A percentile compares a stretch with the other conserved stretches of the same genome.
phyloP scores from a whole-genome alignment of 768 basidiomycete genomes.

The Cystobasidium onofrii region DNA sequence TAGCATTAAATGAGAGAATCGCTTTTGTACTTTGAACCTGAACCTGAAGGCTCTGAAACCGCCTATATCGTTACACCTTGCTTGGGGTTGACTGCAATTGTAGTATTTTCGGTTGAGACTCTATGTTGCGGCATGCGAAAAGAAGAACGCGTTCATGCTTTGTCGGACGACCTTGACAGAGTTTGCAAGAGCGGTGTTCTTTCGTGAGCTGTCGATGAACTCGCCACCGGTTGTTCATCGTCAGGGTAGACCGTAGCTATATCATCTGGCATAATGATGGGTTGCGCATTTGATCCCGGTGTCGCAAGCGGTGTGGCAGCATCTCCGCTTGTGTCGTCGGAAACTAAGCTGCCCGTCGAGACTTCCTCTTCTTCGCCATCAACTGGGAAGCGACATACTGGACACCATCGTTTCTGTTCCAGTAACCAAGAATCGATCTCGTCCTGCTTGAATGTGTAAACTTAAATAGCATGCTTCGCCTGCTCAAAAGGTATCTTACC shows the following conservation, averaged over 20 bases:
- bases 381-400: conserved; percentile 4
- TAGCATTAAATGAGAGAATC: no score
- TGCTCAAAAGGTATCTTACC: neutral
- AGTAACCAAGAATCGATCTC: conserved; percentile 25
- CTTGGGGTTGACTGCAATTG: neutral
- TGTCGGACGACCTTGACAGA: neutral
- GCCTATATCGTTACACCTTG: neutral
- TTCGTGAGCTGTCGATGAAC: conserved; percentile 26
- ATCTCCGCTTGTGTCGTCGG: neutral
- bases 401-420: conserved; percentile 26
- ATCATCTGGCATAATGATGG: conserved; percentile 13
- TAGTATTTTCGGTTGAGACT: neutral
- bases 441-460: neutral
- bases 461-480: no score
- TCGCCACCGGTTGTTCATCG: neutral
- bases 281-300: neutral
- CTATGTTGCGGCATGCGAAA: neutral
- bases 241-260: neutral
- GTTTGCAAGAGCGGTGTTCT: conserved; percentile 10
- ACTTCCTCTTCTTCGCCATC: conserved; percentile 3
- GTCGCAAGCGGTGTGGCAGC: neutral
- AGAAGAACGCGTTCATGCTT: neutral
- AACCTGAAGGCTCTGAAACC: neutral
- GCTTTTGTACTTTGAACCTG: no score
- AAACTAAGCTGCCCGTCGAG: neutral